Base-by-base conservation (phyloP, 139 green algal species). In the Tetradesmus lagerheimii region DNA sequence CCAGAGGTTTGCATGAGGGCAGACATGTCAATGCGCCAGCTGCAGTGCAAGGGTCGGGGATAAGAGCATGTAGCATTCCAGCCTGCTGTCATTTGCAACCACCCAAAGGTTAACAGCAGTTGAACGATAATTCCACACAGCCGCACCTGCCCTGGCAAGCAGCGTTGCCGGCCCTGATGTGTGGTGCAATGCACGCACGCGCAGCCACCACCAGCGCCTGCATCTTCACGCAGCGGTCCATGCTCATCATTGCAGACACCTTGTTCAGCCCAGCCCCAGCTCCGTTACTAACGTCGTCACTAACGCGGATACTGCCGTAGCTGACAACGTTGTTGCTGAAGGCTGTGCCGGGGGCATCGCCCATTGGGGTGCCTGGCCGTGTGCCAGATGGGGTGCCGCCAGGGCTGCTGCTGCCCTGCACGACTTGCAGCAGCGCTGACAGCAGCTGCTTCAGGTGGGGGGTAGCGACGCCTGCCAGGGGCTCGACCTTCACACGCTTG, bases 401-500 rank as follows among this genome's bases (percentile, higher is more conserved):
- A 41, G 50, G 18, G 45, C 64, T 37, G 62, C 37, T 37, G 81
- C 45, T 83, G 83, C 75, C 84, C 34, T 92, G 57, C 78, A 94
- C 89, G 64, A 95, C 83, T n/a, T 90, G 35, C 91, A 93, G 85
- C 53, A 94, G 57, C 16, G 85, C 67, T 8, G 76, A 81, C 50
- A 95, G 77, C 71, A 95, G 90, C 62, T 38, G 12, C 16, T 35
- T 20, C 80, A 96, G 87, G 50, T 86, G 64, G 6, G 89, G 53
- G 6, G 87, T 92, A 23, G 88, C 89, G 34, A 96, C 91, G 8
- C 85, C 77, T 35, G 90, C 74, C 8, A 96, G 90, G 0, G 94
- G 86, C 27, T 84, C 88, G 23, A 96, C 93, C 27, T 53, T 64
- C 14, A 97, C 90, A n/a, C 43, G 74, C 66, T 94, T 95, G 89